phyloP scores from a whole-genome alignment of 345 rosid genomes.

The Conringia planisiliqua region DNA sequence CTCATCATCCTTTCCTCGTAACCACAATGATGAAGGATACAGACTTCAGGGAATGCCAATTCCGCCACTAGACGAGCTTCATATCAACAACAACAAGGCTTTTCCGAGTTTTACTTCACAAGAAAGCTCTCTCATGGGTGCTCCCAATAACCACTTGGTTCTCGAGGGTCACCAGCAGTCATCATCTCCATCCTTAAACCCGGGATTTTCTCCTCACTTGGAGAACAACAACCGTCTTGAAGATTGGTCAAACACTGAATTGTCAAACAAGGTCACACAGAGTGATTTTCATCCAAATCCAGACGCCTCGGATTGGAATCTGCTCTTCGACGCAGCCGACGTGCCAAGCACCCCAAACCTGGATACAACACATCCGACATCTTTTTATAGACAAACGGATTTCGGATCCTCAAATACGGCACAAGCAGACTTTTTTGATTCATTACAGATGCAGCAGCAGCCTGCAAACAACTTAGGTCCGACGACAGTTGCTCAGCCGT shows the following conservation, averaged over 20 bases:
- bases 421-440: constrained; percentile 25
- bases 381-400: constrained; percentile 34
- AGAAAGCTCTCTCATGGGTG: constrained; percentile 34
- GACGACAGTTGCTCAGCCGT: constrained; percentile 28
- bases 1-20: constrained; percentile 28
- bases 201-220: constrained; percentile 4
- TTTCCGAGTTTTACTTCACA: constrained; percentile 18
- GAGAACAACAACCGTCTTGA: constrained; percentile 41
- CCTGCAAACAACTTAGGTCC: constrained; percentile 27
- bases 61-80: constrained; percentile 47
- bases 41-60: constrained; percentile 31
- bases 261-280: constrained; percentile 15
- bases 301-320: constrained; percentile 42
- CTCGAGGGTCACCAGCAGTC: constrained; percentile 39
- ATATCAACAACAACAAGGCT: constrained; percentile 23
- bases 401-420: constrained; percentile 38
- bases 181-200: constrained; percentile 34
- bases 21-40: constrained; percentile 30
- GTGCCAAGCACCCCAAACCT: constrained; percentile 25
- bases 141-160: constrained; percentile 39
- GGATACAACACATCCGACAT: constrained; percentile 33
- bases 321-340: constrained; percentile 27
- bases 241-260: constrained; percentile 48
- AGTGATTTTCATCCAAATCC: constrained; percentile 30
- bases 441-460: constrained; percentile 36